Percentiles rank a stretch among this genome's conserved stretches.
phyloP scores from a whole-genome alignment of 345 rosid species.

The Sonneratia caseolaris region DNA sequence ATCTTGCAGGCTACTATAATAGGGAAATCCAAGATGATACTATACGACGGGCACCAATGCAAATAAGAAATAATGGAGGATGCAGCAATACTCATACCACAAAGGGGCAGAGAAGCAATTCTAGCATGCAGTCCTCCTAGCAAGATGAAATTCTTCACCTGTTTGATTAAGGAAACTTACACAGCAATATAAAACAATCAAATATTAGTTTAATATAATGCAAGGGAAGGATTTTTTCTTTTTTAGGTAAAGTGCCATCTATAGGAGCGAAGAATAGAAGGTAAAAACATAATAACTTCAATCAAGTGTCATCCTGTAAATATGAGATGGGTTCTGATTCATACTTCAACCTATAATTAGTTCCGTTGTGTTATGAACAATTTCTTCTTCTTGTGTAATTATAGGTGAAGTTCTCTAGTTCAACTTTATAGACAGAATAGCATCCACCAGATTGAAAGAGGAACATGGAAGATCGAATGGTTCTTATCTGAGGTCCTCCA shows the following conservation, averaged over 20 bases:
- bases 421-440: not conserved
- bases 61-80: not conserved
- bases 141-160: slow-evolving; percentile 76
- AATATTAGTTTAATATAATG: not conserved
- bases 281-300: not conserved
- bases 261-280: not conserved
- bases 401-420: not conserved
- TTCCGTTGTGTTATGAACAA: not conserved
- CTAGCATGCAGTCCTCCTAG: slow-evolving; percentile 98
- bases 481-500: slow-evolving; percentile 64
- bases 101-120: slow-evolving; percentile 85
- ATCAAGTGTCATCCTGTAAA: not conserved
- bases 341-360: not conserved
- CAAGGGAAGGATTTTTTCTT: not conserved
- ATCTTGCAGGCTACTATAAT: too few relatives aligned
- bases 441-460: not conserved
- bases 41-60: not conserved
- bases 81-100: slow-evolving; percentile 57
- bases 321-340: slow-evolving; percentile 1
- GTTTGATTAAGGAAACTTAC: slow-evolving; percentile 11
- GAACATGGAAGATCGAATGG: not conserved
- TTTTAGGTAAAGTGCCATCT: not conserved
- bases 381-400: not conserved
- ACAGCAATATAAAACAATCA: not conserved
- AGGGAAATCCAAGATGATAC: too few relatives aligned